These are phyloP conservation scores for Penicillium hesseltinei DNA, from an alignment of 2,329 filamentous ascomycete genomes.

Conservation along the genomic window DNA sequence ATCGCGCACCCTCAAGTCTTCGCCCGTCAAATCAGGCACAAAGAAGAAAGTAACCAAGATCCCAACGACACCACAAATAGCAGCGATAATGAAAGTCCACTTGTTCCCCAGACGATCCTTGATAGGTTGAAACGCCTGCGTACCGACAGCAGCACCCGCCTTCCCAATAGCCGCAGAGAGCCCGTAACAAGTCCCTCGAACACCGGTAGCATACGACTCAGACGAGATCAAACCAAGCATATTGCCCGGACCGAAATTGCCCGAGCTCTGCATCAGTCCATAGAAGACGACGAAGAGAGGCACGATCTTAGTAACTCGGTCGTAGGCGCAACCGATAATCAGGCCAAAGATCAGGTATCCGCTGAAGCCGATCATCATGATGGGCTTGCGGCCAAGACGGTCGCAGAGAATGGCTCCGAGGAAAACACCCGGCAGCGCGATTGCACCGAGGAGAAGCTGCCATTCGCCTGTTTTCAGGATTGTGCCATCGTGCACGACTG, in stretches of 20 bases:
- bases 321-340: slow-evolving; percentile 52
- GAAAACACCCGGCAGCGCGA: slow-evolving; percentile 52
- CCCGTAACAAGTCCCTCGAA: slow-evolving; percentile 53
- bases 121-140: slow-evolving; percentile 52
- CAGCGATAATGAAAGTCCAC: slow-evolving; percentile 55
- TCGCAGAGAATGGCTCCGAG: slow-evolving; percentile 52
- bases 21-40: slow-evolving; percentile 47
- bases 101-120: slow-evolving; percentile 47
- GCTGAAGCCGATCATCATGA: slow-evolving; percentile 52
- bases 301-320: slow-evolving; percentile 49
- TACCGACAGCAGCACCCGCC: slow-evolving; percentile 52
- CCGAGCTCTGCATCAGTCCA: slow-evolving; percentile 51
- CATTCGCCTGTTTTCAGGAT: slow-evolving; percentile 48
- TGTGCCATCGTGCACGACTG: slow-evolving; percentile 39
- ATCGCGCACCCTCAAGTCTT: slow-evolving; percentile 46
- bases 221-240: slow-evolving; percentile 53
- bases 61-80: slow-evolving; percentile 50
- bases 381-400: slow-evolving; percentile 49
- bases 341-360: slow-evolving; percentile 54
- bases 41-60: slow-evolving; percentile 51
- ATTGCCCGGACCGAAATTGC: slow-evolving; percentile 53
- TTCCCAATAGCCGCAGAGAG: slow-evolving; percentile 54
- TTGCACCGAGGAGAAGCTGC: slow-evolving; percentile 44
- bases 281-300: slow-evolving; percentile 55
- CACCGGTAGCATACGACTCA: slow-evolving; percentile 54